Base-by-base conservation (phyloP, 75 land plant species). In the Picea sitchensis region DNA sequence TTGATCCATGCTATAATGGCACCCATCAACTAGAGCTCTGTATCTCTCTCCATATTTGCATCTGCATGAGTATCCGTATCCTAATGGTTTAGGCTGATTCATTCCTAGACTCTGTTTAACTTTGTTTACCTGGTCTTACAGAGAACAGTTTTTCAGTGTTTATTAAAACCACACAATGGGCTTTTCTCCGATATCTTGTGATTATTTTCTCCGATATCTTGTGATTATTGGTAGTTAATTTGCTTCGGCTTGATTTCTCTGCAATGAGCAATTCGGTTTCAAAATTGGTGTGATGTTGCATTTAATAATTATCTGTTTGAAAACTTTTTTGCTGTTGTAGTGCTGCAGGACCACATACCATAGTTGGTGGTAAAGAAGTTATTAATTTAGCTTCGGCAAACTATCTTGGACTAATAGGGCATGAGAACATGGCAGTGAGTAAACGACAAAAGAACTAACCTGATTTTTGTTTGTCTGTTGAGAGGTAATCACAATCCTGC, bases 371-470 rank as follows among this genome's bases (percentile, higher is more conserved):
- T 4, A 93, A 91, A 83, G 98, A 97, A 83, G 94, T 95, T 77
- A 88, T 97, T 32, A 97, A 95, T 75, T 85, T 95, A 77, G 86
- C 95, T 79, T 91, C 95, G 59, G 98, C 98, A 79, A 90, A 97
- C 86, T 97, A 95, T 79, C 91, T 97, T 85, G 99, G 99, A 58
- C 87, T 97, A 61, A 81, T 97, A 61, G 99, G 98, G 38, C 81
- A 93, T 73, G 81, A 84, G 65, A 90, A 86, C 64, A 80, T 97
- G 79, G 87, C 91, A 77, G 99, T 92, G 68, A 83, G 92, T 34
- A 32, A 61, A 61, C 9, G 13, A 79, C 21, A 75, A 30, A 71
- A 8, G 51, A 9, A 54, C n/a, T 21, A 41, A 41, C 51, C 73
- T 71, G 9, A 18, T 3, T 41, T n/a, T 61, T 58, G n/a, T 9